Base-by-base conservation (phyloP, 805 yeast species). In the Starmerella khaoyaiensis region DNA sequence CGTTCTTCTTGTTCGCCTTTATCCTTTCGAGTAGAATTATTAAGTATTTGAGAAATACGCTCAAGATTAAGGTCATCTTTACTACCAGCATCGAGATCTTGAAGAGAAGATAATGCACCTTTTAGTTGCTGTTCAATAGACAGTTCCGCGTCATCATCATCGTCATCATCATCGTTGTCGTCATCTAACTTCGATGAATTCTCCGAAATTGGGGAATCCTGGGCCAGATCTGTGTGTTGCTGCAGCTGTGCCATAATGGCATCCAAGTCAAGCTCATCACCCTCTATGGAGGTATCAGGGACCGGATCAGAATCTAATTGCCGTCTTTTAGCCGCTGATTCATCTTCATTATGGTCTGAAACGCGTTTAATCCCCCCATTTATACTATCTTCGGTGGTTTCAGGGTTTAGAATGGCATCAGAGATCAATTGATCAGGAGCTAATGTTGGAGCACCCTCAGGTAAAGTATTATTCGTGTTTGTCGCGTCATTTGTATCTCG, bases 101-200 rank as follows among this genome's bases (percentile, higher is more conserved):
- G 42, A 12, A 51, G 32, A 8, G 54, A 46, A 12, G 53, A 50
- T 16, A 51, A 36, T 8, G 53, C 53, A 19, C 53, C 53, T 27
- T 50, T 46, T 21, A 51, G 42, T 33, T 50, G 53, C 33, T 47
- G 47, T 35, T 50, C 55, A 15, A 51, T 45, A 4, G 48, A 39
- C 6, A 42, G 36, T 28, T 39, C 47, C 3, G 34, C 21, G n/a
- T 37, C 33, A 14, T 33, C 31, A 23, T 16, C 34, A n/a, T 18
- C 21, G 20, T 20, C 15, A 5, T 10, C 33, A 17, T 16, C 35
- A 4, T 18, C 36, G 16, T 17, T 21, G 18, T 21, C 19, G 9
- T 29, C 34, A 5, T 17, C 26, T 8, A 27, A 31, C 8, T 5
- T 8, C 7, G 14, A 11, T 14, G 7, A 12, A 7, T 15, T 14